Conservation (phyloP, 2,329 filamentous ascomycete genomes). For the Stemphylium lycopersici region DNA sequence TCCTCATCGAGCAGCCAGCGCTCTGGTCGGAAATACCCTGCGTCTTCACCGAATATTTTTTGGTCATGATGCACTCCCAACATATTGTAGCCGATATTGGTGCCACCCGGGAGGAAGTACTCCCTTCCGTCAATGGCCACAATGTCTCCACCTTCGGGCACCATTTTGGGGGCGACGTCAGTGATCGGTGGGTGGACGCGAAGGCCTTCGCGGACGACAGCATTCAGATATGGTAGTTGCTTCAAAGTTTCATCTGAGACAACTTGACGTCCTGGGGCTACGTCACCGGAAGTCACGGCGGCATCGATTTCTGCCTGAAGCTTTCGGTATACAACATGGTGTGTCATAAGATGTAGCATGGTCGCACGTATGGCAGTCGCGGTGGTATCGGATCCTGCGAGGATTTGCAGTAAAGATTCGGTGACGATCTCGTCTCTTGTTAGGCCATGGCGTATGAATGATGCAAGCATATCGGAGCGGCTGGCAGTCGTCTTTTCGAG, state of each 20-base stretch:
- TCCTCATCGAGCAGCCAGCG: conserved; percentile 50
- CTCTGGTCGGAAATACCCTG: conserved; percentile 55
- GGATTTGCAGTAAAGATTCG: conserved; percentile 54
- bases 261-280: conserved; percentile 35
- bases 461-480: conserved; percentile 59
- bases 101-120: conserved; percentile 35
- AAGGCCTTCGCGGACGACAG: conserved; percentile 53
- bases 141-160: conserved; percentile 35
- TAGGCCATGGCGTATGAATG: conserved; percentile 56
- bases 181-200: conserved; percentile 50
- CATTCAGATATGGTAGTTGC: conserved; percentile 52
- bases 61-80: conserved; percentile 28
- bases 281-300: conserved; percentile 33
- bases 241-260: conserved; percentile 54
- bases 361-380: conserved; percentile 61
- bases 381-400: conserved; percentile 64
- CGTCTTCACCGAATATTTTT: conserved; percentile 45
- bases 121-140: conserved; percentile 25
- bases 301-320: conserved; percentile 55
- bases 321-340: conserved; percentile 51
- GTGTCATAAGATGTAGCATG: conserved; percentile 59
- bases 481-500: conserved; percentile 49
- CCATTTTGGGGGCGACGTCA: conserved; percentile 32
- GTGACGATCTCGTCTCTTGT: conserved; percentile 46
- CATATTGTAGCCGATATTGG: conserved; percentile 34